These are phyloP conservation scores for Citrullus mucosospermus DNA, from an alignment of 306 rosid species.

Conservation along the genomic window DNA sequence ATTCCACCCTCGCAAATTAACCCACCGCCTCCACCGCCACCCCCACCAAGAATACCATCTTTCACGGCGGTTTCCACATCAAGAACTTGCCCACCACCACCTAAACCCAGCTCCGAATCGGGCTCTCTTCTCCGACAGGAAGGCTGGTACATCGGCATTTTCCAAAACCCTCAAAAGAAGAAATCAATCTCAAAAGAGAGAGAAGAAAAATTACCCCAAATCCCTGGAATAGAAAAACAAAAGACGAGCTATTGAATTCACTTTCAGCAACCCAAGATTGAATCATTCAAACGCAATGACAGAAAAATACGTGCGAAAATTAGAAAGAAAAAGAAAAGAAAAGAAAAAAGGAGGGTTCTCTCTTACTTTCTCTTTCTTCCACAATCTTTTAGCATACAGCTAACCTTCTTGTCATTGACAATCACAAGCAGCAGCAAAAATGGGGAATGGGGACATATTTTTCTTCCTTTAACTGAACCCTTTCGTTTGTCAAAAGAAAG, in stretches of 20 bases:
- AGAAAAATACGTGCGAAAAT: not conserved
- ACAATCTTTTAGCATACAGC: not conserved
- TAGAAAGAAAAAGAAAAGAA: not conserved
- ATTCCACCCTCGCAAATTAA: constrained; percentile 8
- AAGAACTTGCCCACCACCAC: constrained; percentile 36
- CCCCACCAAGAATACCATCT: constrained; percentile 49
- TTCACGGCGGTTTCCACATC: constrained; percentile 55
- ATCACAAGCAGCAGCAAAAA: constrained; percentile 12
- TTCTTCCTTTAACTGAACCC: constrained; percentile 1
- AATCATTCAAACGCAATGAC: not conserved
- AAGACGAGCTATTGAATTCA: not conserved
- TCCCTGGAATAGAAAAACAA: not conserved
- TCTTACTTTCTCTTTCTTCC: not conserved
- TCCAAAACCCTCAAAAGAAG: constrained; percentile 3
- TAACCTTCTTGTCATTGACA: constrained; percentile 2
- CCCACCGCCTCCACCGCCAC: constrained; percentile 23
- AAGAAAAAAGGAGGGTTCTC: not conserved
- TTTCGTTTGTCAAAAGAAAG: constrained; percentile 37
- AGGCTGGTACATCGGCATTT: constrained; percentile 31
- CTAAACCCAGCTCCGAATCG: constrained; percentile 17
- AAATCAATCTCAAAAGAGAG: not conserved
- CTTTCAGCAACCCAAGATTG: not conserved
- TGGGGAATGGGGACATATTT: constrained; percentile 19
- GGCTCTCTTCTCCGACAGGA: constrained; percentile 8
- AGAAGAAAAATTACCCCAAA: not conserved